These are phyloP conservation scores for Panicum virgatum DNA, from an alignment of 202 grass and related monocot species.

Conservation along the genomic window DNA sequence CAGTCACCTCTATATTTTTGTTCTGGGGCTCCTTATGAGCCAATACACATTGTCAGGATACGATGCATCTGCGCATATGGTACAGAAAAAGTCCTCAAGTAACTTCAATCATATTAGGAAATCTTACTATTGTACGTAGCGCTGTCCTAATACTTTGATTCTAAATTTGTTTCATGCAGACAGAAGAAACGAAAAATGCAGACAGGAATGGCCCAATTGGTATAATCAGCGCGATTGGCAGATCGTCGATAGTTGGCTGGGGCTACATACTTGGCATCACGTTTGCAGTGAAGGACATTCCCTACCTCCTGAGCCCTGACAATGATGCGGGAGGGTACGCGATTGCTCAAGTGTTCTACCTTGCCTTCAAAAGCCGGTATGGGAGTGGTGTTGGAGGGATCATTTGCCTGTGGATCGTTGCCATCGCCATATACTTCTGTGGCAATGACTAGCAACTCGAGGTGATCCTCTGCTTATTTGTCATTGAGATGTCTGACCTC, in stretches of 20 bases:
- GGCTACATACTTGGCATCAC: constrained; percentile 85
- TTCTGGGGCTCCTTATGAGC: constrained; percentile 84
- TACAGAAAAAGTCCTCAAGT: background rate
- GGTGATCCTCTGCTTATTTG: constrained; percentile 38
- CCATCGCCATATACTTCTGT: constrained; percentile 83
- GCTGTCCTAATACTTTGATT: constrained; percentile 25
- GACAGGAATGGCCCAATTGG: constrained; percentile 83
- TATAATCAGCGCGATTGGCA: constrained; percentile 75
- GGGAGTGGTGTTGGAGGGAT: constrained; percentile 73
- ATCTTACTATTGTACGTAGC: too few relatives aligned
- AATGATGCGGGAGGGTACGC: constrained; percentile 87
- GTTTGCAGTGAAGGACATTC: constrained; percentile 69
- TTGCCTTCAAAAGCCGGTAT: constrained; percentile 75
- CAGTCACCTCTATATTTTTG: constrained; percentile 80
- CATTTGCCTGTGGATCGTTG: constrained; percentile 65
- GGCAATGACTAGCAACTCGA: constrained; percentile 85
- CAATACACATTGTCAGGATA: constrained; percentile 84
- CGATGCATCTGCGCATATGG: constrained; percentile 89
- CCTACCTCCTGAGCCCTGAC: constrained; percentile 57
- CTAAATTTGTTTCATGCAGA: constrained; percentile 37
- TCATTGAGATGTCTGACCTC: background rate
- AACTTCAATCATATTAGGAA: background rate
- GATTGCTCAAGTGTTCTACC: constrained; percentile 80
- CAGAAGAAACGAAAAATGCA: constrained; percentile 82
- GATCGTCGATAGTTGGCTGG: constrained; percentile 78